These are phyloP conservation scores for Trichomonascaceae sp. DNA, from an alignment of 1,139 yeast species.

Conservation along the genomic window DNA sequence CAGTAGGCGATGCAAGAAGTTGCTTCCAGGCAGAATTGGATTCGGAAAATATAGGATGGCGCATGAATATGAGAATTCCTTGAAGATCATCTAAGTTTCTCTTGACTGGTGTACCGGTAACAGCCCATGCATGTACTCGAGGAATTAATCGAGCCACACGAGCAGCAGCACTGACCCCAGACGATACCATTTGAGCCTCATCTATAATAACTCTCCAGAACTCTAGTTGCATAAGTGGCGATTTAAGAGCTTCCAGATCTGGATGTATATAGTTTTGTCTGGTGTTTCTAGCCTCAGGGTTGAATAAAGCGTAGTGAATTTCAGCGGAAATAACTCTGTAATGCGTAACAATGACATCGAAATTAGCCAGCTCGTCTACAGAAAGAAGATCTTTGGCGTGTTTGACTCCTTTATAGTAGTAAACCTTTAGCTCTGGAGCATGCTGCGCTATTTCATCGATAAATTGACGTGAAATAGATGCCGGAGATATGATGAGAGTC, in stretches of 20 bases:
- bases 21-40: slow-evolving; percentile 29
- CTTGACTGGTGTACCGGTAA: slow-evolving; percentile 87
- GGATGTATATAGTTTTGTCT: slow-evolving; percentile 10
- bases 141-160: slow-evolving; percentile 75
- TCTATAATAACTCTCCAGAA: slow-evolving; percentile 88
- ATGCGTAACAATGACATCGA: slow-evolving; percentile 79
- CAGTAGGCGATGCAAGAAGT: slow-evolving; percentile 31
- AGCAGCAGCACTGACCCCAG: slow-evolving; percentile 68
- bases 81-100: slow-evolving; percentile 59
- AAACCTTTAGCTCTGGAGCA: slow-evolving; percentile 52
- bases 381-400: slow-evolving; percentile 7
- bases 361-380: slow-evolving; percentile 41
- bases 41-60: slow-evolving; percentile 55
- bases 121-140: slow-evolving; percentile 91
- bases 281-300: slow-evolving; percentile 36
- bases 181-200: slow-evolving; percentile 90
- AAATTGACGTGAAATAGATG: slow-evolving; percentile 81
- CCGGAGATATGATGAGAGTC: slow-evolving; percentile 80
- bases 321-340: slow-evolving; percentile 66
- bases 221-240: slow-evolving; percentile 77
- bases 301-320: slow-evolving; percentile 72
- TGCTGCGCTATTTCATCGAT: slow-evolving; percentile 58
- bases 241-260: slow-evolving; percentile 34
- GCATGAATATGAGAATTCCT: slow-evolving; percentile 62
- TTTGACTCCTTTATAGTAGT: slow-evolving; percentile 58